Base-by-base conservation (phyloP, 1,139 yeast genomes). In the Debaryomyces udenii region DNA sequence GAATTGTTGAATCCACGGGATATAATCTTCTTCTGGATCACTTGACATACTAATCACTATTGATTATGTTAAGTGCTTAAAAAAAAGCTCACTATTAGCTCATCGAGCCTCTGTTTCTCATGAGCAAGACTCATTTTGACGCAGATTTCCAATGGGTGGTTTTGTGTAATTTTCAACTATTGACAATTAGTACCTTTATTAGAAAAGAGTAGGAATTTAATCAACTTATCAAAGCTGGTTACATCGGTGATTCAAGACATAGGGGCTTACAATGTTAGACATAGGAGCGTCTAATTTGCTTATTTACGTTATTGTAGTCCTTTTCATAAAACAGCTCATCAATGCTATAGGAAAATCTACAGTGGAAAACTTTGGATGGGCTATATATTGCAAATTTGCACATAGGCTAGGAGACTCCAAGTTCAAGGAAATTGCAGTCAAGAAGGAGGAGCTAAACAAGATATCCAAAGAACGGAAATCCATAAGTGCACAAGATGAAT, bases 1-100 rank as follows among this genome's bases (percentile, higher is more conserved):
- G 64, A 85, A 91, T 55, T 86, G 88, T 48, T 87, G 80, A 51
- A 93, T 86, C 99, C 99, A 93, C 33, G 94, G 84, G 50, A 85
- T 85, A 52, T 77, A 76, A 50, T 81, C 87, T 44, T 81, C 88
- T 53, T 76, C 69, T 34, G 66, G 70, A 46, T 68, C 76, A 38
- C 71, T 67, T 15, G 76, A 70, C 77, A 72, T 71, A 26, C 18
- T 46, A 4, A 16, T 23, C 13, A 15, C 22, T 32, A 27, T 31
- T 31, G 14, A 26, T 26, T 26, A 6, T 26, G 22, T 5, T 20
- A 5, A 6, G 5, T 7, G n/a, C 20, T 23, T 13, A 17, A 15
- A 23, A 14, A 22, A 15, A 9, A 10, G n/a, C 10, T 22, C 16
- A 9, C 14, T 32, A 24, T 16, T 32, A 34, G 11, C 37, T 34